Conservation (phyloP, 805 yeast genomes). For the Zygosaccharomyces gambellarensis region DNA sequence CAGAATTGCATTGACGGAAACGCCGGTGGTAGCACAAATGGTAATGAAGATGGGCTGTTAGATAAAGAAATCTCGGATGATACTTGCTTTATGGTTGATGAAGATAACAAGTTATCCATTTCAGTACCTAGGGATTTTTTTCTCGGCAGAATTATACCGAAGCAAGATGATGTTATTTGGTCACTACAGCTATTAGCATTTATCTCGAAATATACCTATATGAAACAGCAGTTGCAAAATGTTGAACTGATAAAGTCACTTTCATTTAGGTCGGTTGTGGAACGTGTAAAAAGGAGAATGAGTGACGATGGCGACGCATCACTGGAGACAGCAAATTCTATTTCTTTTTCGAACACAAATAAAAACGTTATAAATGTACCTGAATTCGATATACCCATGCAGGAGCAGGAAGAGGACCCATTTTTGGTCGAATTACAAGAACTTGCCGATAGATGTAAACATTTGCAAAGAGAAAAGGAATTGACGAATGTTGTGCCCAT, state of each 20-base stretch:
- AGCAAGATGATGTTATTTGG: conserved; percentile 93
- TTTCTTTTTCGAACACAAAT: too few species aligned
- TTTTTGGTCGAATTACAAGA: conserved; percentile 18
- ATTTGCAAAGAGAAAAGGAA: neutral
- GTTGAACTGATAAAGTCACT: conserved; percentile 72
- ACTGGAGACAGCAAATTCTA: too few species aligned
- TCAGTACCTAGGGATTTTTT: conserved; percentile 50
- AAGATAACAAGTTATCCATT: conserved; percentile 24
- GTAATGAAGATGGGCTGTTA: conserved; percentile 4
- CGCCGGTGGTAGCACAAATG: neutral
- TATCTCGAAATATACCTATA: conserved; percentile 81
- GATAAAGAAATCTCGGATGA: conserved; percentile 7
- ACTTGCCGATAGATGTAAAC: conserved; percentile 9
- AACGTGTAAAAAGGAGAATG: conserved; percentile 17
- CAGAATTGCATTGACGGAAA: neutral
- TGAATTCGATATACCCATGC: conserved; percentile 9
- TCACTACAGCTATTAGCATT: conserved; percentile 87
- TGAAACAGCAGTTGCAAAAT: conserved; percentile 68
- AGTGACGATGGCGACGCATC: neutral
- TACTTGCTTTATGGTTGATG: conserved; percentile 14
- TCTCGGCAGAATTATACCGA: conserved; percentile 76
- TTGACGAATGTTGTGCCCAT: neutral
- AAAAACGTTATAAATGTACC: too few species aligned
- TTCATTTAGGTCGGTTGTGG: conserved; percentile 43
- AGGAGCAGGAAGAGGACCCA: conserved; percentile 11